Evolutionary conservation across 129 eudicot species (phyloP).

Genomic region (Heracleum sosnowskyi): DNA sequence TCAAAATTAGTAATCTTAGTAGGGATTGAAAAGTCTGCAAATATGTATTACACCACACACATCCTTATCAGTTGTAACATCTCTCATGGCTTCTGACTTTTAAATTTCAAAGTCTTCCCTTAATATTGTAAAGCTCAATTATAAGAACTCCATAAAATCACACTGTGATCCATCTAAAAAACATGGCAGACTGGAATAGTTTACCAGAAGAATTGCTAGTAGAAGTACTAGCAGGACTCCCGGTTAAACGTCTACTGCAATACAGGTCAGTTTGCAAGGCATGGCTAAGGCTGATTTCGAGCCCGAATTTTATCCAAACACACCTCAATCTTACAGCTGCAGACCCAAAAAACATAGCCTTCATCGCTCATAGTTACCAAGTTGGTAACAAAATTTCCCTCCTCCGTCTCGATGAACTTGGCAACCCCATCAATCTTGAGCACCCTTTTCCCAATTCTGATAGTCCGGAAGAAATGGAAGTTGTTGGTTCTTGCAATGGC

Average conservation of each 20-base stretch:
- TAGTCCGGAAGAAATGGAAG: neutral
- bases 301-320: neutral
- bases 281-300: constrained; percentile 4
- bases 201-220: constrained; percentile 4
- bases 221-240: constrained; percentile 6
- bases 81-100: neutral
- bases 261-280: neutral
- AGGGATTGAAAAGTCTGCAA: neutral
- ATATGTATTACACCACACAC: neutral
- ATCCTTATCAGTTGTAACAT: neutral
- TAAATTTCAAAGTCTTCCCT: neutral
- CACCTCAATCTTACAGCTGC: constrained; percentile 1
- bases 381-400: neutral
- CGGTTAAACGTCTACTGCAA: neutral
- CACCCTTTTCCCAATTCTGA: constrained; percentile 4
- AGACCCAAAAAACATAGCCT: neutral
- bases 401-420: neutral
- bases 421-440: neutral
- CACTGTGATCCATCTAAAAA: neutral
- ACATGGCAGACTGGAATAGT: constrained; percentile 1
- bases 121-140: neutral
- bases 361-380: constrained; percentile 6
- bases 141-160: neutral
- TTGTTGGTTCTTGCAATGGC: constrained; percentile 11
- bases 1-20: neutral